Base-by-base conservation (phyloP, 192 early-diverging fungal species). In the Coemansia sp. region DNA sequence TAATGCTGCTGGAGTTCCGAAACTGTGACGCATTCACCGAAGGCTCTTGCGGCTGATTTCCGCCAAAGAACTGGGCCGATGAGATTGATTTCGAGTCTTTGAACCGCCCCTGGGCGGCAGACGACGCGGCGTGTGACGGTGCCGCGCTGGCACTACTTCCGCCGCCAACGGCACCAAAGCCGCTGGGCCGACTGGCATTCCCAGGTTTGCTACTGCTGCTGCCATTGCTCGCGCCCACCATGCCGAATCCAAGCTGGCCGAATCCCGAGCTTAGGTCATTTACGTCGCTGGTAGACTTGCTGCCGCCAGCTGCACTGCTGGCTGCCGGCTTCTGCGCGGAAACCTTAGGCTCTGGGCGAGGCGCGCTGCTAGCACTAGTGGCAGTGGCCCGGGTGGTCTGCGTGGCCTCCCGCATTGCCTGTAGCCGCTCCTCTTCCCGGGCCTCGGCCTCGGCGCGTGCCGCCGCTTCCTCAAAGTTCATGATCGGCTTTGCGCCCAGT, bases 401-500 rank as follows among this genome's bases (percentile, higher is more conserved):
- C 27, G 57, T 54, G 22, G 75, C 68, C 21, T 53, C 58, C 50
- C 80, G 53, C 81, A 79, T 64, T 62, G 83, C 54, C 50, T 61
- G 60, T 50, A 72, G 47, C 22, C 58, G 58, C 78, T 73, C 65
- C 23, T 84, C 79, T n/a, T 91, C 88, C 50, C 81, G 85, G 28
- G 89, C 90, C 27, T 75, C 68, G 55, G 90, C 87, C 61, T 90
- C 90, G 14, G 93, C 95, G 27, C 84, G 82, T 17, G 89, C 86
- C 46, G 91, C 92, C 1, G 87, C 91, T 62, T 92, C 90, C 51
- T 95, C 95, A 84, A 97, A 97, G 70, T 90, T 89, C 57, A 87
- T 74, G 15, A 79, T 78, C n/a, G 76, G 69, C 53, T 80, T 82
- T 31, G 78, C 85, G 3, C 80, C 74, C 12, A 90, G 86, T 60